Conservation (phyloP, 2,329 filamentous ascomycete species). For the Coniosporium tulheliwenetii region DNA sequence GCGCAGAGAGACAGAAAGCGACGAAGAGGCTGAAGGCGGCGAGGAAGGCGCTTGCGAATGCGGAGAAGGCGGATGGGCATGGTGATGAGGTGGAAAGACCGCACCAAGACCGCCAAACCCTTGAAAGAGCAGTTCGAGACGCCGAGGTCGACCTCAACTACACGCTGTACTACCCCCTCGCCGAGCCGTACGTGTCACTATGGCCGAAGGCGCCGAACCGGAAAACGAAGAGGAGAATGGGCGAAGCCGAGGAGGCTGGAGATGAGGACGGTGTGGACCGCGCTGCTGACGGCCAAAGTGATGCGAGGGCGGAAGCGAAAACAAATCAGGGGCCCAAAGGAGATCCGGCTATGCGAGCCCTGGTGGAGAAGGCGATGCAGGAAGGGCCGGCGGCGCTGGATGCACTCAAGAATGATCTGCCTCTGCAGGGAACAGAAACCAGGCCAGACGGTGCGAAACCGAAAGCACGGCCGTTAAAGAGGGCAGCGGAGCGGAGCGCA, state of each 20-base stretch:
- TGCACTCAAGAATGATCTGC: conserved; percentile 34
- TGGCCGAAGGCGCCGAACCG: conserved; percentile 15
- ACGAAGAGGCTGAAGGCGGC: conserved; percentile 50
- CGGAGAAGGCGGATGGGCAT: conserved; percentile 12
- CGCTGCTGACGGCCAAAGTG: conserved; percentile 17
- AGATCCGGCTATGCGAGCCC: conserved; percentile 48
- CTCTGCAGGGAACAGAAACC: conserved; percentile 1
- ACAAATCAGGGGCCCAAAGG: conserved; percentile 15
- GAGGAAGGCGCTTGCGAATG: conserved; percentile 38
- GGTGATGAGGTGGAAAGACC: conserved; percentile 28
- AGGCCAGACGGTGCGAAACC: conserved; percentile 1
- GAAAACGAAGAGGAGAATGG: conserved; percentile 15
- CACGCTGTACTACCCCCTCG: conserved; percentile 54
- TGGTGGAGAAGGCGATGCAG: conserved; percentile 48
- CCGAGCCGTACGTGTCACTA: conserved; percentile 51
- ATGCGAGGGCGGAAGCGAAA: conserved; percentile 5
- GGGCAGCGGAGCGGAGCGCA: conserved; percentile 1
- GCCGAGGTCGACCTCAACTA: conserved; percentile 65
- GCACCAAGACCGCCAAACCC: not conserved
- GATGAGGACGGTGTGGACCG: conserved; percentile 18
- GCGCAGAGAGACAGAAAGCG: conserved; percentile 56
- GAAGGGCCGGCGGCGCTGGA: conserved; percentile 34
- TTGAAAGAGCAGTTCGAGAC: conserved; percentile 45
- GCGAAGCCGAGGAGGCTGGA: conserved; percentile 11
- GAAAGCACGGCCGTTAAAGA: not conserved